Percentiles rank a stretch among this genome's conserved stretches.
These are phyloP conservation scores for Limnanthes douglasii DNA, from an alignment of 345 rosid species.

Conservation along the genomic window DNA sequence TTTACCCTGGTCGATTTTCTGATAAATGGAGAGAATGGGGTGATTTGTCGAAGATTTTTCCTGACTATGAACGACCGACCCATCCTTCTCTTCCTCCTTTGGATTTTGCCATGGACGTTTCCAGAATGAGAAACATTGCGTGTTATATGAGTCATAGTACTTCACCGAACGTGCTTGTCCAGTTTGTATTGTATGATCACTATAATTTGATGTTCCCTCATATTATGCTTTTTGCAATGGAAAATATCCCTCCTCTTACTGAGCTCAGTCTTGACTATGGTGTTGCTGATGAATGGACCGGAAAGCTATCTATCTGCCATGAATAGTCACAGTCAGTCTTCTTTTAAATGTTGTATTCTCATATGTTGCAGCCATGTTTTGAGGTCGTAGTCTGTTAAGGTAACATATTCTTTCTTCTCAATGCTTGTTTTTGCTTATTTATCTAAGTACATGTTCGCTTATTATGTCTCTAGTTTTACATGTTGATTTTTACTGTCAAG, in stretches of 20 bases:
- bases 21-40: constrained; percentile 73
- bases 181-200: constrained; percentile 63
- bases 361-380: constrained; percentile 8
- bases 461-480: no score
- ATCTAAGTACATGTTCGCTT: no score
- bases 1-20: constrained; percentile 50
- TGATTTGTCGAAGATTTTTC: constrained; percentile 40
- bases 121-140: constrained; percentile 79
- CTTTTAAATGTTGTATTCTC: constrained; percentile 8
- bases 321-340: no score
- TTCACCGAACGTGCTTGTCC: constrained; percentile 71
- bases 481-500: no score
- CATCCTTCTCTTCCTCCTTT: constrained; percentile 59
- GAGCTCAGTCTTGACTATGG: constrained; percentile 91
- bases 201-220: constrained; percentile 73
- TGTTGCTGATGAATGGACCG: constrained; percentile 47
- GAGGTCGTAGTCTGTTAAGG: constrained; percentile 19
- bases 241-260: constrained; percentile 65
- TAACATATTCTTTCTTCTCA: constrained; percentile 8
- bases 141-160: constrained; percentile 74
- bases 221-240: constrained; percentile 79
- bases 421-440: no score
- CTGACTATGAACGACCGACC: constrained; percentile 30
- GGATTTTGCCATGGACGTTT: constrained; percentile 86
- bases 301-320: constrained; percentile 54